These are phyloP conservation scores for Tuber umbilicatum DNA, from an alignment of 495 filamentous ascomycete genomes.

Conservation along the genomic window DNA sequence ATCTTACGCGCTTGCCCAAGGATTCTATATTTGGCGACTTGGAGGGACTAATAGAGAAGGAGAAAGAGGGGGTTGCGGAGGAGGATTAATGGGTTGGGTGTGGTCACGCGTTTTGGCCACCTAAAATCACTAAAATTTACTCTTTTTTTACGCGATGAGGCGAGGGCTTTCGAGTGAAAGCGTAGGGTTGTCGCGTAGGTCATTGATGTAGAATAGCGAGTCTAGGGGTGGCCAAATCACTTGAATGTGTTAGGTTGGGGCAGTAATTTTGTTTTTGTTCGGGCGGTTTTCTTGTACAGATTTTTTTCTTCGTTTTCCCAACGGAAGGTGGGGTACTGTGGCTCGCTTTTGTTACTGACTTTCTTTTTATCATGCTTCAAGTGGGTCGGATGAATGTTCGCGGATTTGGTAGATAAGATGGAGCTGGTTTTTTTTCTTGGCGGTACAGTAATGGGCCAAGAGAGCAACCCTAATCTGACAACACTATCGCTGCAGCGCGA, in stretches of 20 bases:
- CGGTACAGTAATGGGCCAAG: not conserved
- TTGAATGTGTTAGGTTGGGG: not conserved
- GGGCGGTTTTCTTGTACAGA: not conserved
- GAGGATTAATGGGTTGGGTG: constrained; percentile 23
- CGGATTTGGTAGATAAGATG: not conserved
- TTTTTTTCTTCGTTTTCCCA: not conserved
- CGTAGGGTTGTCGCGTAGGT: not conserved
- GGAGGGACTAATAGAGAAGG: constrained; percentile 57
- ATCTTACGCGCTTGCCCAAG: constrained; percentile 54
- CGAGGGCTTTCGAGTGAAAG: not conserved
- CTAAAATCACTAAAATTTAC: not conserved
- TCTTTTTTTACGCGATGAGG: not conserved
- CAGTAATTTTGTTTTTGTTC: not conserved
- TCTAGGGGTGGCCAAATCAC: not conserved
- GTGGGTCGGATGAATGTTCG: not conserved
- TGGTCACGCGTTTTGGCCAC: not conserved
- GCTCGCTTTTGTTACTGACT: not conserved
- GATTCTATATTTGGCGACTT: constrained; percentile 58
- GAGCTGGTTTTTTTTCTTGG: not conserved
- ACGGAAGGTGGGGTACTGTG: not conserved
- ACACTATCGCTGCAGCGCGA: not conserved
- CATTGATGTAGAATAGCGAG: not conserved
- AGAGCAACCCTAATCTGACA: not conserved
- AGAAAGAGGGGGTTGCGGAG: constrained; percentile 45
- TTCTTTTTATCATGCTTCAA: not conserved